Evolutionary conservation across 208 protist species (phyloP).

Genomic region (Leishmania tropica): DNA sequence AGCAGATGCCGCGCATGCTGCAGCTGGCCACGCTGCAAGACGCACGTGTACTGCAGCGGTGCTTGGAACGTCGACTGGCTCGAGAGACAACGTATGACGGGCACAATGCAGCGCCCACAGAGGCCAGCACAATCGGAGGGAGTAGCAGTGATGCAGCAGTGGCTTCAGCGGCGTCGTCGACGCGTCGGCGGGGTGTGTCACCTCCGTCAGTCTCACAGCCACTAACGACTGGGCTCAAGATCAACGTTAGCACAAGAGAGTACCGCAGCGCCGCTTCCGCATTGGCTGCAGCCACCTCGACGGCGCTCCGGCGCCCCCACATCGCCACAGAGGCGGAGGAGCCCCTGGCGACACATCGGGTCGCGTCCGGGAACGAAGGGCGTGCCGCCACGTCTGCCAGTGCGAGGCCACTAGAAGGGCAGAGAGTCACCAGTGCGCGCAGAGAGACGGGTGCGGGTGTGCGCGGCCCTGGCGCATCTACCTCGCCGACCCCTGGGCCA

Average conservation of each 20-base stretch:
- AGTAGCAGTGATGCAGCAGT: not conserved
- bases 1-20: constrained; percentile 24
- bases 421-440: not conserved
- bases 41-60: constrained; percentile 8
- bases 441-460: not conserved
- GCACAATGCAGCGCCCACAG: not conserved
- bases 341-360: not conserved
- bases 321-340: too few species aligned
- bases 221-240: not conserved
- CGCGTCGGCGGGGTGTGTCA: not conserved
- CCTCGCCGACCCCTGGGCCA: not conserved
- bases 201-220: not conserved
- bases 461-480: not conserved
- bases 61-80: constrained; percentile 4
- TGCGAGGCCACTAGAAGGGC: not conserved
- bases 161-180: not conserved
- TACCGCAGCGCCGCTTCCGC: constrained; percentile 2
- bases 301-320: not conserved
- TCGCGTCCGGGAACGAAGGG: not conserved
- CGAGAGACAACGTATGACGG: not conserved
- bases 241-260: not conserved
- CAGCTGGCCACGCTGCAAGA: constrained; percentile 31
- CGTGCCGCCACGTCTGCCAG: not conserved
- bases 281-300: constrained; percentile 3
- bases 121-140: not conserved